Evolutionary conservation across 176 grass and related monocot genomes (phyloP), one percentile per base, ranked within the genome.

Genomic region (Avena eriantha): DNA sequence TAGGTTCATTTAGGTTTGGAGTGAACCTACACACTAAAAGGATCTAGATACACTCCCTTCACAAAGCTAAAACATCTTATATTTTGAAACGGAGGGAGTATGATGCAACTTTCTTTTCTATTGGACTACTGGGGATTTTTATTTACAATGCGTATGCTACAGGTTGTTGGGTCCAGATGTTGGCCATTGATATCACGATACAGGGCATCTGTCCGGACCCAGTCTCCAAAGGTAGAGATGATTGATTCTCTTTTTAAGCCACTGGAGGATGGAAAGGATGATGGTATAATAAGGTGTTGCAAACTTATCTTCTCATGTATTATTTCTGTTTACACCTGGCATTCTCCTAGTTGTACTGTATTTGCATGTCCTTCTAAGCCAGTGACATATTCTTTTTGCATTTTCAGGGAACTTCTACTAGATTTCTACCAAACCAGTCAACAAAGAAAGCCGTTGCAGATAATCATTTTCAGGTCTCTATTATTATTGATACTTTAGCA

Each of bases 161-260:
- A 95, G 90, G 93, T 95, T 48, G 93, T 95, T 86, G 90, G 93
- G 39, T 95, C 93, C 33, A 88, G 90, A 86, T 69, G 63, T 64
- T 95, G 88, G 88, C 93, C 90, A 58, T 66, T 90, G 71, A 86
- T 95, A 87, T 92, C 93, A 50, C 86, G 90, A 46, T 95, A 95
- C 54, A 92, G 88, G 86, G 93, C 93, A 84, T 90, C 90, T 75
- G 93, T 95, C n/a, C 76, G 88, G 68, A 90, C 93, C 50, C 93
- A 95, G 49, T 86, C 93, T 71, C 88, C 88, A 55, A 95, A 92
- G 82, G 75, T 85, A 46, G 93, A 95, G 80, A 90, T 90, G 90
- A 95, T 95, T 50, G 90, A 95, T 88, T 92, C 90, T 86, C 80
- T 95, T 77, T 95, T 74, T 69, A 92, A 90, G 76, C 93, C 90